Evolutionary conservation across 192 early-diverging fungal species (phyloP).

Genomic region (Entomortierella lignicola): DNA sequence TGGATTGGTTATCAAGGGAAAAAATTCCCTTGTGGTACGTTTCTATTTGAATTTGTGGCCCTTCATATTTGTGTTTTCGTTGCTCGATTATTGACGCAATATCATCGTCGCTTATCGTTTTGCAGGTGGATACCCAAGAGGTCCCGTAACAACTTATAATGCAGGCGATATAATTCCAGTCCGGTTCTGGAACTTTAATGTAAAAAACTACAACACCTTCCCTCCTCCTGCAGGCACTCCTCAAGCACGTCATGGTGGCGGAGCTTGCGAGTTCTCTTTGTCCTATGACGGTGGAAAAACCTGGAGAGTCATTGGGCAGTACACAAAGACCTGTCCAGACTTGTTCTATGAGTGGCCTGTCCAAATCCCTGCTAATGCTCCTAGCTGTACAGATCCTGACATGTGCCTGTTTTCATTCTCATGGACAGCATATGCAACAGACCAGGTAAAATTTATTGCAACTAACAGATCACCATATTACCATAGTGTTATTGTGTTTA

Average conservation of each 20-base stretch:
- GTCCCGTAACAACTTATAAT: neutral
- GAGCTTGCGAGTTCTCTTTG: neutral
- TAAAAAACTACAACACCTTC: neutral
- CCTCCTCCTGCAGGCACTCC: neutral
- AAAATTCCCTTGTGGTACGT: constrained; percentile 46
- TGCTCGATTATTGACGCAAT: neutral
- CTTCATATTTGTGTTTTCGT: no score
- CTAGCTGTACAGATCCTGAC: neutral
- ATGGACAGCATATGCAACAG: neutral
- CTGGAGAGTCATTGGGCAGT: constrained; percentile 1
- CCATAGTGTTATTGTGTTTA: neutral
- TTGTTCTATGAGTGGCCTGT: neutral
- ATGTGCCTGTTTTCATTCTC: neutral
- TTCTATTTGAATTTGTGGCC: no score
- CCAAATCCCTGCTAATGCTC: neutral
- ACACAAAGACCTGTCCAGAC: neutral
- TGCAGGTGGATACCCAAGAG: neutral
- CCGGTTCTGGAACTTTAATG: neutral
- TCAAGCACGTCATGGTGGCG: neutral
- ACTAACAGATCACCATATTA: neutral
- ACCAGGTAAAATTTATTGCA: neutral
- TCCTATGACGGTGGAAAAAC: neutral
- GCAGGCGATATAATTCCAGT: neutral
- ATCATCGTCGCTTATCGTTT: neutral
- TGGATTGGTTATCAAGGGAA: constrained; percentile 44